A percentile compares a stretch with the other conserved stretches of the same genome.
Evolutionary conservation across 495 filamentous ascomycete species (phyloP).

Genomic region (Tuber borchii): DNA sequence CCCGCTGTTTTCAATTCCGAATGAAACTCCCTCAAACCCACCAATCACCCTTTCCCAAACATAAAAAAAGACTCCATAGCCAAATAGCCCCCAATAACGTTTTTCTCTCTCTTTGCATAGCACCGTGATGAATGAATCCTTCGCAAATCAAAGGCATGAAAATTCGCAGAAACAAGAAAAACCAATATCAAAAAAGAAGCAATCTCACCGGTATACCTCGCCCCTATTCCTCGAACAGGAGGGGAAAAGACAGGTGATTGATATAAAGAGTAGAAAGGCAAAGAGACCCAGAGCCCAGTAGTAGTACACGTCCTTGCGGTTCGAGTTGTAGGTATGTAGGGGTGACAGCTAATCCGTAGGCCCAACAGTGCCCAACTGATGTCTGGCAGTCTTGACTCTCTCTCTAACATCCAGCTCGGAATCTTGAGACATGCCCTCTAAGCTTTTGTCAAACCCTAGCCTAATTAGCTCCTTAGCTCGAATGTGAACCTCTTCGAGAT

Average conservation of each 20-base stretch:
- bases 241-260: not conserved
- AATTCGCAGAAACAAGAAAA: not conserved
- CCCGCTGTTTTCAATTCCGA: conserved; percentile 1
- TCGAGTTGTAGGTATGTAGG: not conserved
- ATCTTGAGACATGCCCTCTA: conserved; percentile 62
- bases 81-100: not conserved
- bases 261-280: conserved; percentile 2
- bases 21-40: conserved; percentile 19
- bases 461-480: conserved; percentile 62
- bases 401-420: conserved; percentile 76
- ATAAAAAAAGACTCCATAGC: conserved; percentile 18
- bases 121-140: not conserved
- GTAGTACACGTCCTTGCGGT: not conserved
- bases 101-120: not conserved
- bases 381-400: conserved; percentile 68
- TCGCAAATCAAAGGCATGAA: not conserved
- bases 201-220: not conserved
- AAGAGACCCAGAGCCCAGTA: not conserved
- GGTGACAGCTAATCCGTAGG: conserved; percentile 16
- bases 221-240: not conserved
- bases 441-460: conserved; percentile 62
- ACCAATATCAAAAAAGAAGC: not conserved
- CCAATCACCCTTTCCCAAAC: conserved; percentile 22
- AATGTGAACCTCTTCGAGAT: conserved; percentile 54
- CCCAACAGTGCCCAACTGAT: conserved; percentile 46